Evolutionary conservation across 2,329 filamentous ascomycete genomes (phyloP).

Genomic region (Claviceps purpurea): DNA sequence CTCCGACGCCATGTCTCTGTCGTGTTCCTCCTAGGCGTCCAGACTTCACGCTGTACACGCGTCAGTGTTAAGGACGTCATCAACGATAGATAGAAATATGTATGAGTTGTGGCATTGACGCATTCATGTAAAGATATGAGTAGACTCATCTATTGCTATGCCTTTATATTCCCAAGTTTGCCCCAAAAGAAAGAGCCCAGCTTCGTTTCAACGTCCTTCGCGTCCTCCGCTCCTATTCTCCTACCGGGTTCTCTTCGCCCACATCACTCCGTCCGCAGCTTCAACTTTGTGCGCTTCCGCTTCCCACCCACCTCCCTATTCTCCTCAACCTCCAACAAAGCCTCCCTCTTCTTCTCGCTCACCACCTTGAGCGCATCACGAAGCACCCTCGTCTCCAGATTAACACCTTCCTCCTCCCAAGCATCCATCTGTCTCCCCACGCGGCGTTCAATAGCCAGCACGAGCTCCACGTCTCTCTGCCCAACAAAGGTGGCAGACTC

Average conservation of each 20-base stretch:
- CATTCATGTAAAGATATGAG: too few species aligned
- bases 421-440: slow-evolving; percentile 69
- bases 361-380: slow-evolving; percentile 78
- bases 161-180: too few species aligned
- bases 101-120: too few species aligned
- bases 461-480: slow-evolving; percentile 79
- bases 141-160: too few species aligned
- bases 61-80: too few species aligned
- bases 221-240: background rate
- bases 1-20: too few species aligned
- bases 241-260: too few species aligned
- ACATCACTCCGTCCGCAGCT: slow-evolving; percentile 27
- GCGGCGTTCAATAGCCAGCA: slow-evolving; percentile 78
- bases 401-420: slow-evolving; percentile 85
- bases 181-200: too few species aligned
- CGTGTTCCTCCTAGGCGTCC: too few species aligned
- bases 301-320: slow-evolving; percentile 86
- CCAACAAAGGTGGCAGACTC: slow-evolving; percentile 80
- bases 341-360: slow-evolving; percentile 90
- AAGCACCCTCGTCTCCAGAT: slow-evolving; percentile 79
- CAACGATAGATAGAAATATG: too few species aligned
- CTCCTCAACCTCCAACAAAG: slow-evolving; percentile 81
- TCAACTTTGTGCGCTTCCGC: slow-evolving; percentile 48
- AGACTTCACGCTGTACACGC: too few species aligned
- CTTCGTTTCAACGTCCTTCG: background rate